Evolutionary conservation across 805 yeast genomes (phyloP).

Genomic region (Helenozyma baotianmanensis): DNA sequence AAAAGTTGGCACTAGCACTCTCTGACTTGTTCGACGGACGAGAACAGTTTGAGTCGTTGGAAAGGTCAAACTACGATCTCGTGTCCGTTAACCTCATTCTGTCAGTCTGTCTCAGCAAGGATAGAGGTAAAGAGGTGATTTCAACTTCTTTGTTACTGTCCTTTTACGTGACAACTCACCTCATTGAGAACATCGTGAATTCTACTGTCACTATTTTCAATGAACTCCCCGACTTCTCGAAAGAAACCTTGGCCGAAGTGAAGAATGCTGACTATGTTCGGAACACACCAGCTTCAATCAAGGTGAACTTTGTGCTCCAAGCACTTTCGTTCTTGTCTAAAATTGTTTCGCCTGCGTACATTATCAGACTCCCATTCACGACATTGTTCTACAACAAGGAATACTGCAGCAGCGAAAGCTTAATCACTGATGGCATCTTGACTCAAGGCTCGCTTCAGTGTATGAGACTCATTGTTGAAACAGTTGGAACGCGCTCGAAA

Average conservation of each 20-base stretch:
- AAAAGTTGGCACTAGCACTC: constrained; percentile 25
- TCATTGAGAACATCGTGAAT: constrained; percentile 2
- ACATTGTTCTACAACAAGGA: constrained; percentile 7
- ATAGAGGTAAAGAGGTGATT: constrained; percentile 21
- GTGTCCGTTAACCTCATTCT: constrained; percentile 32
- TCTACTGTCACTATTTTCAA: constrained; percentile 3
- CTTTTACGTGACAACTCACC: constrained; percentile 38
- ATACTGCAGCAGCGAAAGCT: constrained; percentile 10
- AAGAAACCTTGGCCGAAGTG: neutral
- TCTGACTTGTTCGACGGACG: constrained; percentile 19
- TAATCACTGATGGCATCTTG: constrained; percentile 6
- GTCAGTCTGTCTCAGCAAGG: constrained; percentile 20
- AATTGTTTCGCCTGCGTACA: constrained; percentile 2
- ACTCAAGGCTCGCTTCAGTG: constrained; percentile 4
- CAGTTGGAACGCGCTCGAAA: constrained; percentile 9
- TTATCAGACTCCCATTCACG: constrained; percentile 6
- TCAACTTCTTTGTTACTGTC: constrained; percentile 41
- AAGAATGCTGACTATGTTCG: constrained; percentile 2
- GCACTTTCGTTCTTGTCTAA: constrained; percentile 1
- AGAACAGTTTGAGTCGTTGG: constrained; percentile 11
- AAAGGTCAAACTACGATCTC: constrained; percentile 26
- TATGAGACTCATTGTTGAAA: constrained; percentile 2
- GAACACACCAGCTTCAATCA: constrained; percentile 5
- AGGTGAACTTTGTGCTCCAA: constrained; percentile 1
- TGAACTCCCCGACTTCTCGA: constrained; percentile 1